A percentile compares a stretch with the other conserved stretches of the same genome.
phyloP scores from a whole-genome alignment of 2,329 filamentous ascomycete genomes.

The Aspergillus japonicus region DNA sequence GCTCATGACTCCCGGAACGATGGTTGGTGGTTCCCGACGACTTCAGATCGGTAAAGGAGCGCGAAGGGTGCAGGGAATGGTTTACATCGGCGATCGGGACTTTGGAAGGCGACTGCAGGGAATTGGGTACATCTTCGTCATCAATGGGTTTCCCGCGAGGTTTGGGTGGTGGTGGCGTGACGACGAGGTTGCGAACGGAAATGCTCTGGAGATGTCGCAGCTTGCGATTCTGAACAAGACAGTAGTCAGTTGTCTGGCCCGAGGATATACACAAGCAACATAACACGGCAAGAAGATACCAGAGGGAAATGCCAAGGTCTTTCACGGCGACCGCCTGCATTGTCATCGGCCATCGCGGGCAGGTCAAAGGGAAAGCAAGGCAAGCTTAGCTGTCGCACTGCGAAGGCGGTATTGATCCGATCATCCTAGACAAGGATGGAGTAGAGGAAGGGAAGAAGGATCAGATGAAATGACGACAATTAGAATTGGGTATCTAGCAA shows the following conservation, averaged over 20 bases:
- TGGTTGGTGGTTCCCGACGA: conserved; percentile 13
- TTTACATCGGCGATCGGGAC: conserved; percentile 54
- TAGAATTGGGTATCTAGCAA: not conserved
- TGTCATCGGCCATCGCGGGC: conserved; percentile 22
- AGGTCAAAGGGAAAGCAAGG: conserved; percentile 13
- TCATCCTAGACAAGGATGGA: conserved; percentile 21
- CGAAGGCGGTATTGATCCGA: conserved; percentile 1
- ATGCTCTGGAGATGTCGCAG: conserved; percentile 84
- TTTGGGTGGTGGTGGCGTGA: conserved; percentile 56
- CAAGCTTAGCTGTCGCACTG: conserved; percentile 15
- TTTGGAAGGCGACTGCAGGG: conserved; percentile 66
- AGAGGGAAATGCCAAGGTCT: conserved; percentile 54
- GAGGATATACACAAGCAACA: not conserved
- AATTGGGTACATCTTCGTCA: conserved; percentile 70
- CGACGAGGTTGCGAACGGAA: conserved; percentile 79
- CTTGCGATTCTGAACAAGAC: conserved; percentile 67
- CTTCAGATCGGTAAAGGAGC: conserved; percentile 58
- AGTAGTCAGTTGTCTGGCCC: conserved; percentile 17
- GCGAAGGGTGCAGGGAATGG: conserved; percentile 54
- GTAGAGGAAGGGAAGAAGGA: not conserved
- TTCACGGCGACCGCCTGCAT: conserved; percentile 40
- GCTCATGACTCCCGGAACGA: conserved; percentile 3
- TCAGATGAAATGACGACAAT: not conserved
- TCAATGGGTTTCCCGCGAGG: conserved; percentile 65
- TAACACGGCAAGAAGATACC: conserved; percentile 32